Evolutionary conservation across 768 basidiomycete genomes (phyloP), one percentile per base, ranked within the genome.

Genomic region (Phallus indusiatus): DNA sequence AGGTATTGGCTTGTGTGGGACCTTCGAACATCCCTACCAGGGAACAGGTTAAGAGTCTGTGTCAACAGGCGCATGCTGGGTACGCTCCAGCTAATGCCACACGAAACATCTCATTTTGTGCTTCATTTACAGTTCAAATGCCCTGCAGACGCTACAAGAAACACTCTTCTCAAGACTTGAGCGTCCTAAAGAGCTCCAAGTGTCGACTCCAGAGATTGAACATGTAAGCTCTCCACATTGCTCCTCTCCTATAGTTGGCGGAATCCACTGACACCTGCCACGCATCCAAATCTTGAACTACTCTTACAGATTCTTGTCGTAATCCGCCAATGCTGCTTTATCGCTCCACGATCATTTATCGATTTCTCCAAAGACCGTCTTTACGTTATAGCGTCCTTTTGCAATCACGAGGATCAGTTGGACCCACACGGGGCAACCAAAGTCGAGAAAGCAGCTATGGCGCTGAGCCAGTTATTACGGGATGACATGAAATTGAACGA

Each of bases 321-420:
- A 20, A 7, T 56, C 34, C 55, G 35, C 22, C 46, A 56, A 28
- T 56, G 55, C 47, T 56, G 46, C 5, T 49, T 33, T 33, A 56
- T 56, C 14, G 47, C 46, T 1, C 34, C 55, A 4, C 46, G 20
- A 22, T 17, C 20, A n/a, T 56, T 56, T 20, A 21, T 48, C 8
- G 47, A 56, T 17, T 56, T 47, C 28, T 56, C 48, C 47, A 56
- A 48, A 35, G 6, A 14, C 22, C 42, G 55, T n/a, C 18, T 56
- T 17, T 56, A 56, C 21, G n/a, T 48, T 21, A 47, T 56, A 0
- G 55, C 55, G 14, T 46, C 55, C 24, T 48, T 56, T 17, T 34
- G 16, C 12, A 56, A 48, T 18, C 47, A 37, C 55, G 24, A 16
- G 11, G 18, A 46, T 8, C 17, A 2, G 9, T 5, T 16, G 22